phyloP scores from a whole-genome alignment of 2,329 filamentous ascomycete species.

The Cryphonectria carpinicola region DNA sequence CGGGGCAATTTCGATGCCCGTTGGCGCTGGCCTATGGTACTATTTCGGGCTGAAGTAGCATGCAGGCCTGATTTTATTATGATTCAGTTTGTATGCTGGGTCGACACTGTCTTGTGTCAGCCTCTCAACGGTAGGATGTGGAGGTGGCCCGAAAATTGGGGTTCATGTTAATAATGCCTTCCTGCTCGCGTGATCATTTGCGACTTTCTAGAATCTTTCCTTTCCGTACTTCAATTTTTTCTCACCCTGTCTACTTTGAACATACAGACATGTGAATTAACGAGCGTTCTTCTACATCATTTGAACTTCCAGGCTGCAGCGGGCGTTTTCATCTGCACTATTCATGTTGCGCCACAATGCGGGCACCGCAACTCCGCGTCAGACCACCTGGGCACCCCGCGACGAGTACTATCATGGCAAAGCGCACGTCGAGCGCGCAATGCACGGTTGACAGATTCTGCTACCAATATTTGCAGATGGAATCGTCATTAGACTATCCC shows the following conservation, averaged over 20 bases:
- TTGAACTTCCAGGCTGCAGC: not conserved
- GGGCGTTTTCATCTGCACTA: not conserved
- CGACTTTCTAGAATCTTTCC: not conserved
- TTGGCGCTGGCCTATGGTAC: not conserved
- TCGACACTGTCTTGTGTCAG: not conserved
- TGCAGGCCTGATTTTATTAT: not conserved
- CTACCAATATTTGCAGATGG: slow-evolving; percentile 79
- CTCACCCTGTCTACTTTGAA: not conserved
- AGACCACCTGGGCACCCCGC: not conserved
- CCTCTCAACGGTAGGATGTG: not conserved
- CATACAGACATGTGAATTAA: not conserved
- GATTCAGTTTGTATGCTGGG: not conserved
- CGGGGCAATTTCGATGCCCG: not conserved
- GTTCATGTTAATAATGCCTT: not conserved
- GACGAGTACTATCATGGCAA: not conserved
- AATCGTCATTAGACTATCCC: slow-evolving; percentile 68
- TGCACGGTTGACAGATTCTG: slow-evolving; percentile 54
- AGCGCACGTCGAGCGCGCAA: slow-evolving; percentile 9
- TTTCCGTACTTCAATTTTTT: not conserved
- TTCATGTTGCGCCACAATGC: not conserved
- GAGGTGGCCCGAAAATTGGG: slow-evolving; percentile 7
- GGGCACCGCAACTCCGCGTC: not conserved
- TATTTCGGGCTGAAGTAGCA: not conserved
- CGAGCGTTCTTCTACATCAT: not conserved
- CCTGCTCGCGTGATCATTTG: not conserved